These are phyloP conservation scores for Colletotrichum zoysiae DNA, from an alignment of 2,329 filamentous ascomycete species.

Conservation along the genomic window DNA sequence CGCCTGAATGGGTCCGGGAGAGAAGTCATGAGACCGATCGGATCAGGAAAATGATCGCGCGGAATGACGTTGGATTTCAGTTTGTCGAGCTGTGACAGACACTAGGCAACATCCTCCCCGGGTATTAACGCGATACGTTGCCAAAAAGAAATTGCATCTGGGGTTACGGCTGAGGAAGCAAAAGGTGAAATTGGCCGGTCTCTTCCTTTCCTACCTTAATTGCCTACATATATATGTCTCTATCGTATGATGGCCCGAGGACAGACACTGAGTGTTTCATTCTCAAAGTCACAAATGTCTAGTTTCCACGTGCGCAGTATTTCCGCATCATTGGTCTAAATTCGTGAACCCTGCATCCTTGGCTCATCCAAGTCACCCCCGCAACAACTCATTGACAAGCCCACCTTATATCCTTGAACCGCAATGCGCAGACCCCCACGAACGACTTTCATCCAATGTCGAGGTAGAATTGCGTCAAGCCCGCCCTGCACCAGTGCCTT, in stretches of 20 bases:
- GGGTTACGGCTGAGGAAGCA: not conserved
- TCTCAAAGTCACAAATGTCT: not conserved
- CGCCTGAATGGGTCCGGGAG: not conserved
- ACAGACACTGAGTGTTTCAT: not conserved
- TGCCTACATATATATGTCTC: not conserved
- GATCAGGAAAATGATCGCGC: not conserved
- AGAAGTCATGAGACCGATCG: not conserved
- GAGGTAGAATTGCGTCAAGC: not conserved
- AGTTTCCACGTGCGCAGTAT: constrained; percentile 4
- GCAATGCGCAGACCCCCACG: constrained; percentile 1
- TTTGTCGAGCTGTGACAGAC: not conserved
- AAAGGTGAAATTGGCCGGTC: not conserved
- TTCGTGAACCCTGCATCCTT: constrained; percentile 9
- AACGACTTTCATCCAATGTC: constrained; percentile 3
- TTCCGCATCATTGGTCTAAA: constrained; percentile 8
- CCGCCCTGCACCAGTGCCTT: too few relatives aligned
- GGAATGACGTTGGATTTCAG: not conserved
- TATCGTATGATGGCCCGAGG: not conserved
- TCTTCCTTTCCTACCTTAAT: not conserved
- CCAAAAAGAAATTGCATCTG: not conserved
- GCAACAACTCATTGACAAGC: constrained; percentile 1
- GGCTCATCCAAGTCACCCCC: constrained; percentile 2
- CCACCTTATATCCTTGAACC: not conserved
- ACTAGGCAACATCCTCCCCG: not conserved
- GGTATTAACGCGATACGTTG: not conserved